Evolutionary conservation across 345 rosid genomes (phyloP).

Genomic region (Ailanthus altissimus): DNA sequence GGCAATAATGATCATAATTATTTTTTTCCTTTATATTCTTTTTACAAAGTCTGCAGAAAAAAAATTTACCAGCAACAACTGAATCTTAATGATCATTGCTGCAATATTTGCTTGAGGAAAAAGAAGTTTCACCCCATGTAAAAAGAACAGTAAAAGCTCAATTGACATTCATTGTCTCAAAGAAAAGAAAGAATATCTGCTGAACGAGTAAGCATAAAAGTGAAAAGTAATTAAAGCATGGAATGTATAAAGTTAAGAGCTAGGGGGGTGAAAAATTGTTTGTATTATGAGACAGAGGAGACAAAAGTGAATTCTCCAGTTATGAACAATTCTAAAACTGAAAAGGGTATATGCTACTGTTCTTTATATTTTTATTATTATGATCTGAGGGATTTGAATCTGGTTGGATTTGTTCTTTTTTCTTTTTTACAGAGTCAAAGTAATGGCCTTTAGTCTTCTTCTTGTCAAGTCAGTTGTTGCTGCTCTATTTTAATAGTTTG

Average conservation of each 20-base stretch:
- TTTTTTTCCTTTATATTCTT: not conserved
- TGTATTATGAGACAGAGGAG: not conserved
- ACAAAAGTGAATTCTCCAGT: conserved; percentile 15
- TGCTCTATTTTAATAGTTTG: not conserved
- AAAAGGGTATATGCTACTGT: not conserved
- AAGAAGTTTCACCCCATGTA: not conserved
- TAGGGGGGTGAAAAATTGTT: not conserved
- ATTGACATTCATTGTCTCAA: not conserved
- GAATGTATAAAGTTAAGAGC: conserved; percentile 9
- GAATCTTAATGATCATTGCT: not conserved
- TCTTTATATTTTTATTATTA: not conserved
- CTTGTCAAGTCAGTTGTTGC: not conserved
- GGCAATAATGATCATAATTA: not conserved
- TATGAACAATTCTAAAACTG: conserved; percentile 6
- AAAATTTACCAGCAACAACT: not conserved
- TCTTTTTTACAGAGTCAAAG: conserved; percentile 14
- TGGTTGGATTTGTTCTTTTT: not conserved
- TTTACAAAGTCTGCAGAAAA: not conserved
- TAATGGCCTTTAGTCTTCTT: not conserved
- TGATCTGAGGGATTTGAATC: not conserved
- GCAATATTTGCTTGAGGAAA: not conserved
- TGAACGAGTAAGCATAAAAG: conserved; percentile 14
- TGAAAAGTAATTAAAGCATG: not conserved
- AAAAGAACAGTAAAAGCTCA: not conserved
- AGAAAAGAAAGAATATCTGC: conserved; percentile 17